Conservation (phyloP, 441 rosid species). For the Viola pubescens region DNA sequence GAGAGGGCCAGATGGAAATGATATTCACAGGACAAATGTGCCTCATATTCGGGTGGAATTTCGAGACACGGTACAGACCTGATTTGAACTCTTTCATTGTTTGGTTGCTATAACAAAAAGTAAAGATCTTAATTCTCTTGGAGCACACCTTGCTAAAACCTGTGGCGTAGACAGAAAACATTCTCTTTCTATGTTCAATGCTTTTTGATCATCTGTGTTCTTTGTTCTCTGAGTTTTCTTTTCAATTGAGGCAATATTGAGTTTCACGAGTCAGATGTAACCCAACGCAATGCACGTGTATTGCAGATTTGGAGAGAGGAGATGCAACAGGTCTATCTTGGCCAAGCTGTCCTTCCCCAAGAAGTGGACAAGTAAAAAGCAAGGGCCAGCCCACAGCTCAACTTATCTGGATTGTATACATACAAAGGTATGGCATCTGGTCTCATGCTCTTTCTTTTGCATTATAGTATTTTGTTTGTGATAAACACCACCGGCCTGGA, state of each 20-base stretch:
- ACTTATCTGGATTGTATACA: too few species aligned
- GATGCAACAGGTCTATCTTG: slow-evolving; percentile 78
- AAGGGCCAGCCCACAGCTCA: background rate
- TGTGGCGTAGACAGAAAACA: too few species aligned
- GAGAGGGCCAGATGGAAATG: slow-evolving; percentile 95
- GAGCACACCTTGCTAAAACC: too few species aligned
- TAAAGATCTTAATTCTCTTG: background rate
- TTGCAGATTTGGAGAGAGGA: slow-evolving; percentile 93
- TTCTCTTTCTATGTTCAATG: background rate
- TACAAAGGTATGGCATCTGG: too few species aligned
- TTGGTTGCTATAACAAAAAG: background rate
- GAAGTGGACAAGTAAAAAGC: slow-evolving; percentile 50
- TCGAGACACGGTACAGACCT: slow-evolving; percentile 59
- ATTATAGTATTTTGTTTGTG: too few species aligned
- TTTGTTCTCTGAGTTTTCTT: background rate
- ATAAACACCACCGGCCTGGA: too few species aligned
- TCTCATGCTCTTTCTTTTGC: too few species aligned
- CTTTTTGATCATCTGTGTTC: background rate
- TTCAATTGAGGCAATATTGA: background rate
- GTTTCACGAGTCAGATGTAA: background rate
- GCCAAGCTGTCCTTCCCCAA: slow-evolving; percentile 47
- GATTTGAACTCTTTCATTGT: background rate
- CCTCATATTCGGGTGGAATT: slow-evolving; percentile 97
- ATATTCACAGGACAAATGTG: slow-evolving; percentile 86
- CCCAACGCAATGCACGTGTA: background rate